Evolutionary conservation across 371 early-diverging fungal species (phyloP), one percentile per base, ranked within the genome.

Genomic region (Coemansia sp.): DNA sequence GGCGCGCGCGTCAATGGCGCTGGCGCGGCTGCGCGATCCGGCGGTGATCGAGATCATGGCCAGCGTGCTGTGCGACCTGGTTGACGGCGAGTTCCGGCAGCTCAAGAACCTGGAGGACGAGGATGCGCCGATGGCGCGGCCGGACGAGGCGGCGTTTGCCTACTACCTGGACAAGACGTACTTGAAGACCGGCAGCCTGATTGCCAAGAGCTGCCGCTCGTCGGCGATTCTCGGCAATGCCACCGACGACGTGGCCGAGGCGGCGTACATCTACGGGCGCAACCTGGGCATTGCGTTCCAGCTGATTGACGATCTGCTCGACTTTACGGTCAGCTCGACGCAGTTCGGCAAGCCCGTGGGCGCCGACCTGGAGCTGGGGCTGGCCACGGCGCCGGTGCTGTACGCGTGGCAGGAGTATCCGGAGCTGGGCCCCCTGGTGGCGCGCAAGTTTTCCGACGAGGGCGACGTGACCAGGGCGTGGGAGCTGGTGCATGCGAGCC

Each of bases 21-120:
- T 98, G 45, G 93, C 97, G 0, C 82, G 88, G 14, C 76, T 98
- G 59, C 86, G 92, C 32, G 90, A 93, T 65, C 82, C 91, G 39
- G 93, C 94, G 69, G 95, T 95, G 11, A 93, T 91, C 14, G 96
- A 96, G 65, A 79, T 96, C 53, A 86, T 96, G 78, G 90, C 94
- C 40, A 93, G 95, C 3, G 93, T 93, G 54, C 93, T 98, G 76
- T 87, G 92, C 16, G 89, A 95, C 65, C 76, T 96, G 39, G 97
- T 95, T 0, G 96, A 96, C 76, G 97, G 98, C 26, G 97, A 96
- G 80, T 92, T 98, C 66, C 93, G 95, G 92, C 95, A 98, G 79
- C 80, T 96, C 9, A 85, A 91, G 57, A 91, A 94, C 70, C 81
- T 87, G 13, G 57, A 67, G 9, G 60, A 58, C 51, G 74, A 68